Evolutionary conservation across 2,329 filamentous ascomycete genomes (phyloP), one percentile per base, ranked within the genome.

Genomic region (Emydomyces testavorans): DNA sequence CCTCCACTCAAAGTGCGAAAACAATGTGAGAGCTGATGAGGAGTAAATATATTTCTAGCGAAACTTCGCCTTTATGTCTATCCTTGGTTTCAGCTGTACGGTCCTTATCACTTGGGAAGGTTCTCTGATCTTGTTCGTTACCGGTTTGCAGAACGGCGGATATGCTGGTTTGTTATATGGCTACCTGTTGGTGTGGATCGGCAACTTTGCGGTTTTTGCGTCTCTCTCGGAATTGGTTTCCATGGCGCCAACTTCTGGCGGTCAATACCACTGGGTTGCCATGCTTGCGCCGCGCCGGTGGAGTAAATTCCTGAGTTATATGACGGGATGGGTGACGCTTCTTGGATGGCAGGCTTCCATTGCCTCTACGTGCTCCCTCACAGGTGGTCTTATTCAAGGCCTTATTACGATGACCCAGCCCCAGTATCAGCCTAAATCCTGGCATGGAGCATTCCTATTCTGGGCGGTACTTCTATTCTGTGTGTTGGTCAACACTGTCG

Each of bases 401-500:
- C 47, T 66, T 2, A 42, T 66, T 6, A 56, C 63, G 2, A 58
- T 66, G 51, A 64, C 60, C 43, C 59, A 60, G 35, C 58, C 60
- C 1, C 44, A 53, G 1, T 64, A 63, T 37, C 48, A 52, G 2
- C 37, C 55, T 1, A 31, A 57, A 26, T 37, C 52, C 29, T 63
- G 60, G 59, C 60, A 63, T 35, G 71, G 67, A 4, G 74, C 72
- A 0, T 58, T 77, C 3, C 54, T 77, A 0, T 66, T 72, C 20
- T 75, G 72, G 58, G 70, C 66, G 7, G 65, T 74, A 29, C 64
- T 72, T 2, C 50, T 66, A 2, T 63, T 74, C 16, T 69, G 67
- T 7, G 65, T 75, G 10, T 57, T 74, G 24, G 65, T 77, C 63
- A 77, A 77, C 57, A 74, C 71, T 0, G 64, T 71, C 5, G 60